Base-by-base conservation (phyloP, 139 green algal species). In the Pleodorina starrii region DNA sequence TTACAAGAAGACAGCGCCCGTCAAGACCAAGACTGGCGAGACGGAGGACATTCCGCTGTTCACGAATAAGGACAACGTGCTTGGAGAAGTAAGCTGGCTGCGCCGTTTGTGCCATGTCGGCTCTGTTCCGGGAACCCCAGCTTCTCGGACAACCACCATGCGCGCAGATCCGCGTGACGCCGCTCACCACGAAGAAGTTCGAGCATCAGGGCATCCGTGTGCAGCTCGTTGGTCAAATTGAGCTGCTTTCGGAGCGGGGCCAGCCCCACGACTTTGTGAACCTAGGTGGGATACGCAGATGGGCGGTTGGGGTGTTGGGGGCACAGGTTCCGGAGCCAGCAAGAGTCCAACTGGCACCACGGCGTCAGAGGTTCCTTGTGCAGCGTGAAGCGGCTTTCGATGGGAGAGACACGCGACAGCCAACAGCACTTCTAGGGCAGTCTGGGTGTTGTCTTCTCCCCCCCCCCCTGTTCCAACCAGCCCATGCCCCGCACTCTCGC, bases 211-310 rank as follows among this genome's bases (percentile, higher is more conserved):
- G 98, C 66, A 97, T 99, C 75, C 97, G 96, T 11, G 96, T 99
- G 38, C 98, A 99, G 93, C 97, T 99, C 50, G 78, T 99, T 27
- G 98, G 98, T 0, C 96, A 98, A 88, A 99, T 99, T 87, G 98
- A 99, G 94, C 92, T 99, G 7, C 95, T 95, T 0, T 96, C 95
- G 42, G 98, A 99, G 85, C 85, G 96, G 6, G 96, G 97, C 25
- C 85, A 93, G 60, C 92, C 91, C 5, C 96, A 99, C 78, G 96
- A 99, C 76, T 99, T 99, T 80, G 84, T 99, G 3, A 95, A 92
- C 32, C 78, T 99, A 36, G 94, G 95, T 97, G 43, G 9, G 93
- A n/a, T 57, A 57, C n/a, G n/a, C n/a, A n/a, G n/a, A n/a, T n/a
- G n/a, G n/a, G n/a, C n/a, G n/a, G n/a, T n/a, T n/a, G n/a, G n/a